Evolutionary conservation across 176 grass and related monocot species (phyloP), one percentile per base, ranked within the genome.

Genomic region (Hsuehochloa calcarea): DNA sequence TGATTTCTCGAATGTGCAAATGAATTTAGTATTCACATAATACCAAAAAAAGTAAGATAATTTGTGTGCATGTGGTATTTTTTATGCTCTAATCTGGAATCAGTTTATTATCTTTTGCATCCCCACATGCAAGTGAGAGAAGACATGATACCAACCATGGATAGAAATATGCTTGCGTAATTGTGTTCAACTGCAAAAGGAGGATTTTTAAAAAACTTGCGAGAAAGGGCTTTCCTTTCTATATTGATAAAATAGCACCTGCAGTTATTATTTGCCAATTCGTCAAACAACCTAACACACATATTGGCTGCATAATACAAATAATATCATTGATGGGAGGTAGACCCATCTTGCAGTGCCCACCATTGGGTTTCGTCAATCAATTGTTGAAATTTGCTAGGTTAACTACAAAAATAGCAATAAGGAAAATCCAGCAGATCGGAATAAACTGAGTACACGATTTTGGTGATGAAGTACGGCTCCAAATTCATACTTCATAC

Each of bases 371-470:
- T 12, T 44, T 64, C 1, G 10, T 79, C 26, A 65, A 17, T 22
- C 16, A 47, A 47, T 29, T 34, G 40, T 65, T 34, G 11, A 70
- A 26, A 70, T 25, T 44, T 35, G 5, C 52, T 72, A 61, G 68
- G 52, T 82, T 43, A 62, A 82, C 39, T 47, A 44, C 17, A 81
- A 71, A 55, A 70, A 82, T 5, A 52, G 52, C 1, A 82, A 61
- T 19, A 62, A 50, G 1, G 43, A 26, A 72, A 61, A 62, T 35
- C 63, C 72, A 72, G 31, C 56, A 47, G 19, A 45, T 82, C 22
- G 26, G 55, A 62, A 62, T 27, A 46, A 72, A 82, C 5, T n/a
- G 17, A n/a, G 26, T 10, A 15, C 22, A 59, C 10, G 3, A 19
- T 70, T 70, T 54, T 43, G 5, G 39, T 41, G 34, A 56, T 55